Base-by-base conservation (phyloP, 495 filamentous ascomycete genomes). In the Annulohypoxylon stygium region DNA sequence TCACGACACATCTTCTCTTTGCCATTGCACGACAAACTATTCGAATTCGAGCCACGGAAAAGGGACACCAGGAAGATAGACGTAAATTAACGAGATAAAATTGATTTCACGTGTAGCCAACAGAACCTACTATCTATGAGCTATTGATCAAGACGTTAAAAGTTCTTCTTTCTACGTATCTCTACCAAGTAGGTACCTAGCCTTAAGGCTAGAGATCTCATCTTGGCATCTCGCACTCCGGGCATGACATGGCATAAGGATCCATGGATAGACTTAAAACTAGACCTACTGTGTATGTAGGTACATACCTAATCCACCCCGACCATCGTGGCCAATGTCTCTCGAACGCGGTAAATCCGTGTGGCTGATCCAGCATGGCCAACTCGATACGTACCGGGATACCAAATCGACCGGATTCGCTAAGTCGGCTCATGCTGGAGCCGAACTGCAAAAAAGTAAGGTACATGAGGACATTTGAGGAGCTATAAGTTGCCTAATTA, bases 401-500 rank as follows among this genome's bases (percentile, higher is more conserved):
- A 41, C 41, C 25, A 53, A 45, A 65, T 37, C 34, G 23, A 37
- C 37, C 30, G 55, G 66, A 58, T 58, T 67, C 50, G 61, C 50
- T 58, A 53, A 51, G 37, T 66, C 61, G 71, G 67, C 61, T 67
- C 45, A 45, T 53, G 57, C 63, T 54, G 12, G 50, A 70, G 58
- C 59, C 51, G 72, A 61, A 63, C 57, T 36, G 41, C 51, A 67
- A 51, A 62, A 63, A 53, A 59, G 39, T 61, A 67, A 62, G 63
- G 57, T 67, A 58, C 43, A 48, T 16, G 11, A 9, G 11, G 2
- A 39, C 36, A 43, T 30, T 3, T 43, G 39, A 64, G 18, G 61
- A 61, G 66, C 23, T 62, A 51, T 59, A 67, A 61, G 60, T 69
- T 64, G 48, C 61, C 62, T 62, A 70, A 74, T 67, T 74, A 64